These are phyloP conservation scores for Ensete glaucum DNA, from an alignment of 176 grass and related monocot species.

Conservation along the genomic window DNA sequence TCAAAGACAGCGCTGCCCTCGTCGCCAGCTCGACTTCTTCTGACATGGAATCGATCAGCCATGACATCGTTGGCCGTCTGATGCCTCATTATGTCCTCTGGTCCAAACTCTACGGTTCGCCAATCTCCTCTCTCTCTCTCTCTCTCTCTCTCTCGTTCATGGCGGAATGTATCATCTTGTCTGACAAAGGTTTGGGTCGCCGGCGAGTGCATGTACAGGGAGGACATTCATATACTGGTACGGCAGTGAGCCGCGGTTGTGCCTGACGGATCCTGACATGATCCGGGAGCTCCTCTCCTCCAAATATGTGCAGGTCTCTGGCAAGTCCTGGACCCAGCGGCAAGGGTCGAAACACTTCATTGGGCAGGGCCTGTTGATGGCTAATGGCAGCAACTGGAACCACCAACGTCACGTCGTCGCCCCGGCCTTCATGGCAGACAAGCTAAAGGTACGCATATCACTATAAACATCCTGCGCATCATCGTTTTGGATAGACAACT, in stretches of 20 bases:
- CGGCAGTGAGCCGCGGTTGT: slow-evolving; percentile 77
- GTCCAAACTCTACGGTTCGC: slow-evolving; percentile 52
- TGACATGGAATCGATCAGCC: slow-evolving; percentile 56
- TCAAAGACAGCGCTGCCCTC: slow-evolving; percentile 49
- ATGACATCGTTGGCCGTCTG: slow-evolving; percentile 80
- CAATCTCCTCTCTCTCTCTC: not conserved
- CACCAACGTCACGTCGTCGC: slow-evolving; percentile 93
- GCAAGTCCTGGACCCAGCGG: slow-evolving; percentile 79
- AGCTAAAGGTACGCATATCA: slow-evolving; percentile 52
- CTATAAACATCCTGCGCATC: not conserved
- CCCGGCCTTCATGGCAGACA: slow-evolving; percentile 91
- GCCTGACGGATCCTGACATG: slow-evolving; percentile 65
- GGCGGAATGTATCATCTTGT: too few relatives aligned
- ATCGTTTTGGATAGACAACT: not conserved
- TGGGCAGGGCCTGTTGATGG: slow-evolving; percentile 78
- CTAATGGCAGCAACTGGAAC: slow-evolving; percentile 67
- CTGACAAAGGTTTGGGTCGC: too few relatives aligned
- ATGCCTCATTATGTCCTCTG: slow-evolving; percentile 93
- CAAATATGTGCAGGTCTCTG: slow-evolving; percentile 51
- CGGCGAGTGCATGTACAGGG: slow-evolving; percentile 29
- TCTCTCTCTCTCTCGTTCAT: not conserved
- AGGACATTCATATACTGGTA: slow-evolving; percentile 81
- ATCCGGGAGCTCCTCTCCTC: slow-evolving; percentile 88
- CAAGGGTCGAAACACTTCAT: slow-evolving; percentile 75
- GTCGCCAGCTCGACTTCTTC: slow-evolving; percentile 38